A percentile compares a stretch with the other conserved stretches of the same genome.
phyloP scores from a whole-genome alignment of 768 basidiomycete species.

The Gyrodon lividus region DNA sequence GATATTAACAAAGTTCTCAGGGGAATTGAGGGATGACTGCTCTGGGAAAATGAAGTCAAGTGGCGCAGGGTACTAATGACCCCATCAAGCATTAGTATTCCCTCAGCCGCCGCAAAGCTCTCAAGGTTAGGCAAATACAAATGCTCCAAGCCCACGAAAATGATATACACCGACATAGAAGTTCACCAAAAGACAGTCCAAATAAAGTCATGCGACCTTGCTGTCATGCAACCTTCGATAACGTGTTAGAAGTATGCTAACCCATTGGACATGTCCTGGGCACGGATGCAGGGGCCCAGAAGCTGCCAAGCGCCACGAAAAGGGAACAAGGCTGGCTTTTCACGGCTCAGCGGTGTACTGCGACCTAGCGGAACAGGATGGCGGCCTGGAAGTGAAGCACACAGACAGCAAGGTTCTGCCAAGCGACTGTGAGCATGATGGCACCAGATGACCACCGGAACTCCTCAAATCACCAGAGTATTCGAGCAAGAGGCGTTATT shows the following conservation, averaged over 20 bases:
- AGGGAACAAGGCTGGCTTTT: neutral
- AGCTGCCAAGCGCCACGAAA: neutral
- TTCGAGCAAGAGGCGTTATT: neutral
- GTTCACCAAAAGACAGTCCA: neutral
- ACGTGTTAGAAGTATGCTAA: too few relatives aligned
- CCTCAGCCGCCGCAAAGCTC: neutral
- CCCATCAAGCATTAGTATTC: neutral
- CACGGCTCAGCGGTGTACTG: slow-evolving; percentile 3
- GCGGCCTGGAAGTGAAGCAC: neutral
- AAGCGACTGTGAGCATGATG: neutral
- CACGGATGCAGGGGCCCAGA: neutral
- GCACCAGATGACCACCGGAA: neutral
- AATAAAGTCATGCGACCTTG: too few relatives aligned
- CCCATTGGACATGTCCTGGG: too few relatives aligned
- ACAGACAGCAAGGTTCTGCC: neutral
- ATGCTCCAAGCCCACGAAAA: slow-evolving; percentile 6
- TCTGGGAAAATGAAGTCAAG: slow-evolving; percentile 17
- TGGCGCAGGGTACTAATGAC: slow-evolving; percentile 11
- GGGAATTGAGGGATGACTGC: slow-evolving; percentile 10
- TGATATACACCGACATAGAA: too few relatives aligned
- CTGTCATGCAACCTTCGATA: neutral
- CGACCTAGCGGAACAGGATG: slow-evolving; percentile 9
- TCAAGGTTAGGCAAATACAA: slow-evolving; percentile 24
- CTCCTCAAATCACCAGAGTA: neutral
- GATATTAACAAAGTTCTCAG: slow-evolving; percentile 15